Conservation (phyloP, 108 stramenopile species). For the Discostella pseudostelligera region DNA sequence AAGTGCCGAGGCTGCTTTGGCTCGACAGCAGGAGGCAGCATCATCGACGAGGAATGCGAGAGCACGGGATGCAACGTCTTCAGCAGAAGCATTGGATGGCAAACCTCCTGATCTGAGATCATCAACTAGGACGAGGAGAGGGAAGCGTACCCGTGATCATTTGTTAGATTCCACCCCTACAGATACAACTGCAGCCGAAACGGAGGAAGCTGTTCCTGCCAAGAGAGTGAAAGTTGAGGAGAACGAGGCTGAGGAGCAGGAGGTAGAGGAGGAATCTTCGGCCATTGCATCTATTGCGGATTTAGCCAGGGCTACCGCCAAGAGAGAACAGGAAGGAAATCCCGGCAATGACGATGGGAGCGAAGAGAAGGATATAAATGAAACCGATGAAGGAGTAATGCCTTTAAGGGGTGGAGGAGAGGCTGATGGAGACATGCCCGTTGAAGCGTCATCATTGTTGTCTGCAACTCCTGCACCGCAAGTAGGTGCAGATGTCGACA, state of each 20-base stretch:
- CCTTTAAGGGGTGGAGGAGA: not conserved
- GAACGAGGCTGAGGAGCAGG: not conserved
- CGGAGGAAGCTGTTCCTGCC: not conserved
- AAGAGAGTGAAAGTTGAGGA: too few relatives aligned
- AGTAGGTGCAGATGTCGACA: not conserved
- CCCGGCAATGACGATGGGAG: not conserved
- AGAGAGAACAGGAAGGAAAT: not conserved
- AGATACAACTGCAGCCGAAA: not conserved
- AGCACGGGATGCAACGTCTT: not conserved
- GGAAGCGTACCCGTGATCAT: slow-evolving; percentile 9
- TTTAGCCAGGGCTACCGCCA: slow-evolving; percentile 12
- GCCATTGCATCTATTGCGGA: slow-evolving; percentile 7
- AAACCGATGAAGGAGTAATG: not conserved
- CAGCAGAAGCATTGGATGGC: not conserved
- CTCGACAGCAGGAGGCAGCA: slow-evolving; percentile 8
- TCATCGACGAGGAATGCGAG: not conserved
- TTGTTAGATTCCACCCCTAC: not conserved
- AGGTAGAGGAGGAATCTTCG: slow-evolving; percentile 8
- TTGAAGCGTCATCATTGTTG: slow-evolving; percentile 2
- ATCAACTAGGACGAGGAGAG: not conserved
- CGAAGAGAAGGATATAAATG: slow-evolving; percentile 1
- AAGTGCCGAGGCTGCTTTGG: slow-evolving; percentile 15
- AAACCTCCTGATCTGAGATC: not conserved
- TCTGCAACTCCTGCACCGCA: not conserved
- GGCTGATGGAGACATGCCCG: not conserved